Percentiles rank a stretch among this genome's conserved stretches.
phyloP scores from a whole-genome alignment of 2,329 filamentous ascomycete genomes.

The Simplicillium aogashimaense region DNA sequence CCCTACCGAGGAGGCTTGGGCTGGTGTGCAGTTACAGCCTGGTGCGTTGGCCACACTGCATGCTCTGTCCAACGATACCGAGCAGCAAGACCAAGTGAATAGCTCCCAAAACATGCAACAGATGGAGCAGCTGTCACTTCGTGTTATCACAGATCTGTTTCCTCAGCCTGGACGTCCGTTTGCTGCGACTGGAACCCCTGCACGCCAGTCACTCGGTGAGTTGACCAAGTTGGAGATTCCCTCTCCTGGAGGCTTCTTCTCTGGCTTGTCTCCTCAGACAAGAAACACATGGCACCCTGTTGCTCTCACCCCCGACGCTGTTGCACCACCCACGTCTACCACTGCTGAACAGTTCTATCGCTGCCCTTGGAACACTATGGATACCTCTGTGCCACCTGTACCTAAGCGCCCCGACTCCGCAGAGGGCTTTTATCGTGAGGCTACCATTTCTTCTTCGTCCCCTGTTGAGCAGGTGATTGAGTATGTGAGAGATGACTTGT shows the following conservation, averaged over 20 bases:
- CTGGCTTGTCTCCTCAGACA: constrained; percentile 64
- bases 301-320: constrained; percentile 39
- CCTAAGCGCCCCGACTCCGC: constrained; percentile 24
- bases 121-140: constrained; percentile 44
- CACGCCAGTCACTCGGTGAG: constrained; percentile 52
- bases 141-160: constrained; percentile 33
- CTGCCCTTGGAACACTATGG: constrained; percentile 56
- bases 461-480: constrained; percentile 62
- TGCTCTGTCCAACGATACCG: constrained; percentile 57
- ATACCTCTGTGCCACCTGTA: constrained; percentile 24
- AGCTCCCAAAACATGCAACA: constrained; percentile 14
- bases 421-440: constrained; percentile 27
- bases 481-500: constrained; percentile 35
- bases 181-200: constrained; percentile 17
- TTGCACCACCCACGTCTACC: constrained; percentile 66
- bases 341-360: constrained; percentile 91
- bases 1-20: constrained; percentile 55
- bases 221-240: constrained; percentile 80
- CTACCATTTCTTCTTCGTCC: constrained; percentile 23
- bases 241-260: constrained; percentile 87
- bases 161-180: constrained; percentile 12
- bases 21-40: constrained; percentile 64
- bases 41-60: constrained; percentile 74
- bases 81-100: constrained; percentile 42
- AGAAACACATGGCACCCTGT: constrained; percentile 74